These are phyloP conservation scores for Discostella stelligeroides DNA, from an alignment of 108 stramenopile genomes.

Conservation along the genomic window DNA sequence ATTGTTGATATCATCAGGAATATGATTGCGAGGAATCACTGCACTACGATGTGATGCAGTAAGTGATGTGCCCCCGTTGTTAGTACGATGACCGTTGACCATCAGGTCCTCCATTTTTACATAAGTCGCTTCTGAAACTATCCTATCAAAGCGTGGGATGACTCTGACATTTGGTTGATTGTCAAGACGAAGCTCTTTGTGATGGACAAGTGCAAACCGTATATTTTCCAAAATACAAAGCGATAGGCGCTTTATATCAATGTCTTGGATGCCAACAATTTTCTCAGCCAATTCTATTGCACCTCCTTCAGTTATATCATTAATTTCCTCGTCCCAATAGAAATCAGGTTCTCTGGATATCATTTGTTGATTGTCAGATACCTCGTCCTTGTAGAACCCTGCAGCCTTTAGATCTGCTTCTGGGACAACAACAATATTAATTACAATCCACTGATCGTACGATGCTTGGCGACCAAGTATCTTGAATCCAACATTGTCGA, in stretches of 20 bases:
- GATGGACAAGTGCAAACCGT: neutral
- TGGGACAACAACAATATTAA: neutral
- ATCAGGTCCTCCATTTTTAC: neutral
- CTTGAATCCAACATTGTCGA: slow-evolving; percentile 10
- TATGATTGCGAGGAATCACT: neutral
- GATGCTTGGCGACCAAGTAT: slow-evolving; percentile 9
- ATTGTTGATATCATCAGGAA: neutral
- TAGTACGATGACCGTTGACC: neutral
- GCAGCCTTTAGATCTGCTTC: neutral
- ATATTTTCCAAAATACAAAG: slow-evolving; percentile 11
- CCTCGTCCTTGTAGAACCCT: slow-evolving; percentile 1
- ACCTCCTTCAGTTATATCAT: neutral
- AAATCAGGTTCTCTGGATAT: neutral
- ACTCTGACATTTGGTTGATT: neutral
- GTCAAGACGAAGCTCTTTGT: neutral
- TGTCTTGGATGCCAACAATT: neutral
- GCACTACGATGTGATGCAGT: neutral
- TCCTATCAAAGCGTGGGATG: neutral
- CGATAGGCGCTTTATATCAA: neutral
- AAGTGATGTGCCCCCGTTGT: neutral
- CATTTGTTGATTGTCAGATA: slow-evolving; percentile 3
- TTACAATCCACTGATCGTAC: slow-evolving; percentile 12
- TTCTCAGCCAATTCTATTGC: neutral
- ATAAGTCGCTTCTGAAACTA: neutral
- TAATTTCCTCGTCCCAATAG: neutral